Evolutionary conservation across 495 filamentous ascomycete species (phyloP).

Genomic region (Trichocladium uniseriatum): DNA sequence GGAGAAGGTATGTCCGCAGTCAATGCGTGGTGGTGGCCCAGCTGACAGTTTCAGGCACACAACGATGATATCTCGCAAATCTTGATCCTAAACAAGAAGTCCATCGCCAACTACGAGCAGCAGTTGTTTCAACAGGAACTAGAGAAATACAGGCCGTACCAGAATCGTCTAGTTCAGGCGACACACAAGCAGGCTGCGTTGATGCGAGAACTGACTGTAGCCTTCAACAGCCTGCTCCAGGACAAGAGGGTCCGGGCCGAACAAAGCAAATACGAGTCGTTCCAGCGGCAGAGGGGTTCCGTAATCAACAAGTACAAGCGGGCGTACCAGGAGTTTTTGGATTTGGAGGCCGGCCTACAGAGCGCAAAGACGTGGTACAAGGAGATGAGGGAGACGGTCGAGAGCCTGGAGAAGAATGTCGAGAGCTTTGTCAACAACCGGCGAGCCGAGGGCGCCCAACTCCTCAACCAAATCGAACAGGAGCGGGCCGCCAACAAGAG

Average conservation of each 20-base stretch:
- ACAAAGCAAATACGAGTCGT: conserved; percentile 84
- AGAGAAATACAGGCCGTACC: conserved; percentile 92
- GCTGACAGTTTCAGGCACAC: conserved; percentile 58
- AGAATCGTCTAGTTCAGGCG: conserved; percentile 80
- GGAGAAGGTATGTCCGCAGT: conserved; percentile 63
- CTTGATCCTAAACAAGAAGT: conserved; percentile 93
- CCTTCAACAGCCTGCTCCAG: conserved; percentile 80
- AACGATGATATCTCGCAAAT: conserved; percentile 96
- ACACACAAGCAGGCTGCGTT: conserved; percentile 88
- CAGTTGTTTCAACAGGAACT: conserved; percentile 89
- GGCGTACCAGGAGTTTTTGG: conserved; percentile 85
- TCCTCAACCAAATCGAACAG: conserved; percentile 79
- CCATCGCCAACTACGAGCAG: conserved; percentile 76
- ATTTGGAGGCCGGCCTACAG: conserved; percentile 73
- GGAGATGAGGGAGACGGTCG: conserved; percentile 92
- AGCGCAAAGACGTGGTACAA: conserved; percentile 87
- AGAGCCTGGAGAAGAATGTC: conserved; percentile 92
- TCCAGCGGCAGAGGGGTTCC: conserved; percentile 70
- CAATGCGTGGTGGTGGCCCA: not conserved
- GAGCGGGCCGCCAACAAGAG: conserved; percentile 57
- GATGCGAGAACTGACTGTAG: conserved; percentile 88
- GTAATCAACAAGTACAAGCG: conserved; percentile 86
- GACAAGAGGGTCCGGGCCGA: conserved; percentile 91
- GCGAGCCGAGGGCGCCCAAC: conserved; percentile 79
- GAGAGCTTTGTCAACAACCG: conserved; percentile 94